Evolutionary conservation across 2,329 filamentous ascomycete species (phyloP), one percentile per base, ranked within the genome.

Genomic region (Penicillium carneum): DNA sequence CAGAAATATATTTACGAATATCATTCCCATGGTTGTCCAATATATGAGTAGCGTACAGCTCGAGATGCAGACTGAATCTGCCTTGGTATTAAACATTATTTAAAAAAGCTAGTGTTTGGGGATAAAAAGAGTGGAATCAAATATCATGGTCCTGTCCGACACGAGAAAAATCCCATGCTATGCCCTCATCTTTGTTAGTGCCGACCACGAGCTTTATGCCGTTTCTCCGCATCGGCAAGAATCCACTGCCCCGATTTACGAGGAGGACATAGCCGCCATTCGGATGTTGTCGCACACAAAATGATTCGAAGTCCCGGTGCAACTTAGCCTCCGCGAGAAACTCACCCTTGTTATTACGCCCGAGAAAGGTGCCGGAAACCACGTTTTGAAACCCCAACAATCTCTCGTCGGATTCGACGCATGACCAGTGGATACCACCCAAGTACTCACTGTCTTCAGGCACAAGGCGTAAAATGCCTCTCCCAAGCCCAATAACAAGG

Each of bases 141-240:
- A 12, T 9, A 26, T 2, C 6, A 14, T 3, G 1, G 2, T 23
- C 20, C 10, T n/a, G 5, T 5, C 34, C 16, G 3, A 46, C 41
- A 8, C 31, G 29, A 4, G 9, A 14, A 14, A 55, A 38, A 5
- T 47, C 39, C 52, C 41, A 55, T 23, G 1, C 41, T 14, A 2
- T 23, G 2, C 29, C 31, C 7, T 34, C 31, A 10, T 26, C 26
- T 23, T 3, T 34, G 9, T 33, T 11, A 38, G 10, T 23, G 14
- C 41, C 1, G 2, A 14, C 8, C 11, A 8, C n/a, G 0, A 45
- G 29, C 5, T 18, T 1, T n/a, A 0, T 26, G 18, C 4, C 41
- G 9, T 1, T 7, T 0, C 12, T 7, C 16, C 0, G n/a, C 12
- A 54, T 10, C 41, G 51, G 41, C 31, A 23, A 46, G 39, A 36